Percentiles rank a stretch among this genome's conserved stretches.
These are phyloP conservation scores for Naegleria fowleri DNA, from an alignment of 208 protist species.

Conservation along the genomic window DNA sequence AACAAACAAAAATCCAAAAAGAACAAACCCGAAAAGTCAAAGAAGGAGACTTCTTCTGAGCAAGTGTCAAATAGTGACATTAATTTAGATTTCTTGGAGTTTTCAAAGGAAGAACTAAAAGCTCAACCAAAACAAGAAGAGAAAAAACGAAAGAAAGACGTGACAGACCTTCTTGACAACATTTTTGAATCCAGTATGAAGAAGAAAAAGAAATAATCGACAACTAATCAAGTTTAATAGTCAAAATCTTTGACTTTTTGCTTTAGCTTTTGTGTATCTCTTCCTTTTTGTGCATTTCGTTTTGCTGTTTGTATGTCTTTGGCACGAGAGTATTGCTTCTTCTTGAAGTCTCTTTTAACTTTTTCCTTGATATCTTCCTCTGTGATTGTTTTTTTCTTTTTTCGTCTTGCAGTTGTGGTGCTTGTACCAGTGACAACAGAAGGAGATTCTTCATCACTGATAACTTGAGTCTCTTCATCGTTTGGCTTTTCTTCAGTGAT, in stretches of 20 bases:
- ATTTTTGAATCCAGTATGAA: neutral
- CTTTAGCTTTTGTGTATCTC: neutral
- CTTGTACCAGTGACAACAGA: neutral
- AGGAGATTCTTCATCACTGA: neutral
- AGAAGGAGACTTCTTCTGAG: no score
- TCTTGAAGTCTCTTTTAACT: neutral
- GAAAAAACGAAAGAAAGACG: neutral
- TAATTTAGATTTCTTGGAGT: no score
- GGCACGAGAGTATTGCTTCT: neutral
- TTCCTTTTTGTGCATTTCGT: constrained; percentile 10
- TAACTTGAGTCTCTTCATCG: constrained; percentile 26
- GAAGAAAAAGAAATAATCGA: neutral
- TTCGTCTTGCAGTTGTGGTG: neutral
- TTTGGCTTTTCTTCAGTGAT: constrained; percentile 27
- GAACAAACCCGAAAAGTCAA: no score
- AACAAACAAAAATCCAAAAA: no score
- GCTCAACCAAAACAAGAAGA: neutral
- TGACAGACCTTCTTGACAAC: neutral
- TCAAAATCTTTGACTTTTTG: neutral
- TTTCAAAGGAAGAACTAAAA: no score
- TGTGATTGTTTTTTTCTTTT: neutral
- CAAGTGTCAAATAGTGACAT: no score
- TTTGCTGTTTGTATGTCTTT: constrained; percentile 1
- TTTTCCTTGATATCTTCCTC: constrained; percentile 16
- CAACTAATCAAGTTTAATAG: neutral